Percentiles rank a stretch among this genome's conserved stretches.
phyloP scores from a whole-genome alignment of 73 alveolate genomes.

The Stentor coeruleus region DNA sequence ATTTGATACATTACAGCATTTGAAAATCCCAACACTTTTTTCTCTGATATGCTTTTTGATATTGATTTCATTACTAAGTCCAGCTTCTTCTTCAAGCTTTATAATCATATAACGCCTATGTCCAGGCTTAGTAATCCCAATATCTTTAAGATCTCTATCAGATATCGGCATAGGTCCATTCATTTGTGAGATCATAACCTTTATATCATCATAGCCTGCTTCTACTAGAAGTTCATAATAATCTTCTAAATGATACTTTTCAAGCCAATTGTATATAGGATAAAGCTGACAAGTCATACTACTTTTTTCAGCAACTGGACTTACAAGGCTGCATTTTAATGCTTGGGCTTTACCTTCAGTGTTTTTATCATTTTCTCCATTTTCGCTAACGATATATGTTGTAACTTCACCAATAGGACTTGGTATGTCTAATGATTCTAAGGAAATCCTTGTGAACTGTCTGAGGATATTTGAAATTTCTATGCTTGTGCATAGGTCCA shows the following conservation, averaged over 20 bases:
- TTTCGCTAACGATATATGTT: conserved; percentile 2
- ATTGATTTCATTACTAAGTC: conserved; percentile 29
- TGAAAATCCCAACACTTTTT: background rate
- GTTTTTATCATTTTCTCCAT: background rate
- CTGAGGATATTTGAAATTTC: background rate
- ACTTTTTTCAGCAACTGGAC: background rate
- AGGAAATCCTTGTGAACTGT: background rate
- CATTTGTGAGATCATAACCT: background rate
- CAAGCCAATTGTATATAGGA: conserved; percentile 20
- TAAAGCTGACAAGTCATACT: background rate
- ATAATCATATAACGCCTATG: conserved; percentile 46
- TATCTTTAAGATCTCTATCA: conserved; percentile 46
- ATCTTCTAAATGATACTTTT: background rate
- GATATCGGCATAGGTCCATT: conserved; percentile 32
- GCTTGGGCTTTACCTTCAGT: background rate
- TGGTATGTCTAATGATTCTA: background rate
- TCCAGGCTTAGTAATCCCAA: conserved; percentile 46
- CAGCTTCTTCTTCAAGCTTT: conserved; percentile 54
- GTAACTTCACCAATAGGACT: conserved; percentile 19
- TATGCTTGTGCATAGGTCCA: background rate
- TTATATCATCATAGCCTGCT: conserved; percentile 26
- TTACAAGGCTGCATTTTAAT: background rate
- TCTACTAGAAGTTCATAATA: background rate
- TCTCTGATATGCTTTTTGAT: background rate
- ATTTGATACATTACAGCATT: background rate